Evolutionary conservation across 371 early-diverging fungal species (phyloP), one percentile per base, ranked within the genome.

Genomic region (Mucor mucedo): DNA sequence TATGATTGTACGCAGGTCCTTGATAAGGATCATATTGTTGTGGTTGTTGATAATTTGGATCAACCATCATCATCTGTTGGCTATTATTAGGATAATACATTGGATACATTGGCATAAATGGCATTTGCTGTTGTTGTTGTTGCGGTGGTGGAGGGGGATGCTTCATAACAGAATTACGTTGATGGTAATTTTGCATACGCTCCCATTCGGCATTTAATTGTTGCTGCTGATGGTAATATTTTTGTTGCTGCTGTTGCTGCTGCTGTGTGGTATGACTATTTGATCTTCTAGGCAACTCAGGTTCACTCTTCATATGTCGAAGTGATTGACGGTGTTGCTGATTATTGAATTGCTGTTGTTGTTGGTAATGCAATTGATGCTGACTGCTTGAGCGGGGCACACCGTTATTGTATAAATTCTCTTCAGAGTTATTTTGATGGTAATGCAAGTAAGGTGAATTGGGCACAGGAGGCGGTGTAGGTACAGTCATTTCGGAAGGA

Each of bases 151-250:
- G 21, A 21, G 21, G 21, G 1, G 21, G 21, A 21, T 60, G 45
- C 50, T 74, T 78, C 6, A 71, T 57, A 29, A 75, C 71, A 41
- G 73, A 74, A 32, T 76, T 76, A 14, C 79, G 74, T 49, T 79
- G 74, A 58, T 79, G 74, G 55, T 70, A 68, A 21, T 62, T 62
- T 39, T 76, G 76, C 74, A 79, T 73, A 10, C 76, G 69, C 7
- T 79, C 74, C 76, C 76, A 79, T 59, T 79, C 79, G 39, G 64
- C 59, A 40, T 72, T 71, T 39, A 66, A 58, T 52, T 73, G 72
- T 32, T 65, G 73, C 6, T 77, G 78, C 35, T 68, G 63, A 4
- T 59, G 54, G 13, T 45, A 14, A 14, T 52, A 27, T 45, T 54
- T 45, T 49, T 70, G 55, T 44, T 56, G 66, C 39, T 73, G 65